Base-by-base conservation (phyloP, 1,284 basidiomycete genomes). In the Xerocomus amazonicus region DNA sequence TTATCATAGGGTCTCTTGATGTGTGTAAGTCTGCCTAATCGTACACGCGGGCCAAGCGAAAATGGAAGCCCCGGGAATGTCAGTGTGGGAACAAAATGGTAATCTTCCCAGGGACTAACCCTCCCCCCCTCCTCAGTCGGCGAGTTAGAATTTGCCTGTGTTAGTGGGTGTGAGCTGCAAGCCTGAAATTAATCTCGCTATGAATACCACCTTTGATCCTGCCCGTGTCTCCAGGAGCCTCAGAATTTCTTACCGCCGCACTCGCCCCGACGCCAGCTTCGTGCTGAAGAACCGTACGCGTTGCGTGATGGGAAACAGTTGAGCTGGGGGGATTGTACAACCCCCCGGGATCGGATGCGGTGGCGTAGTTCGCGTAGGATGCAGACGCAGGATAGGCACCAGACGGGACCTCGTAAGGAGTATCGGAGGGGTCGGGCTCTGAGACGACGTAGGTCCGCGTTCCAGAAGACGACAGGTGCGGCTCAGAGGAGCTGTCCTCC, bases 371-470 rank as follows among this genome's bases (percentile, higher is more conserved):
- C 51, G 71, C 65, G 65, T 82, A 85, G 9, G 79, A 66, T 27
- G 76, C 68, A 35, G 79, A 77, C 43, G 75, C 75, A 47, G 80
- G 78, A 68, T 81, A 87, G 10, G 84, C 84, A 54, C 84, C 84
- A 9, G 78, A 76, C 4, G 84, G 84, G 32, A 87, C 83, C 55
- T 75, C 69, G 59, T 84, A 84, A 23, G 77, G 76, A 39, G 72
- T 75, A 50, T 79, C 61, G 46, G 77, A 70, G 34, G 76, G 73
- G 63, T 84, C 81, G 29, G 83, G 83, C 56, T 83, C 74, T 37
- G 81, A 83, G 55, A 84, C 83, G 55, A 86, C 80, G 59, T 86
- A 83, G 49, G 77, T 81, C 54, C 76, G 78, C 29, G 73, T 68
- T 39, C 78, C 76, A 26, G 69, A 61, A 33, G 67, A 62, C 14